phyloP scores from a whole-genome alignment of 768 basidiomycete species.

The Rubroboletus pulcherrimus region DNA sequence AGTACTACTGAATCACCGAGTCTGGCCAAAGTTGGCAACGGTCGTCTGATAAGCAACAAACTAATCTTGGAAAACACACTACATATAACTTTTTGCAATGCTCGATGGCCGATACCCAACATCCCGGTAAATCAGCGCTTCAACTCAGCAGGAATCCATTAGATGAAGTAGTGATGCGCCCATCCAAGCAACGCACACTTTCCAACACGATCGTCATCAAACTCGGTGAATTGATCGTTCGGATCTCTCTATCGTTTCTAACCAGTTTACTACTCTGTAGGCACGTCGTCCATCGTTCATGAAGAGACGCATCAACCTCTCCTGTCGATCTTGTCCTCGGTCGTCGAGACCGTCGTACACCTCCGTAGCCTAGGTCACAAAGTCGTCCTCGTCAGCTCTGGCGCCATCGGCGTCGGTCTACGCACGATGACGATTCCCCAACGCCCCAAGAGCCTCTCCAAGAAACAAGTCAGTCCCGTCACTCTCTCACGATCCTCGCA shows the following conservation, averaged over 20 bases:
- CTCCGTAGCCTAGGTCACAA: slow-evolving; percentile 83
- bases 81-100: neutral
- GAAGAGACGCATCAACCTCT: slow-evolving; percentile 90
- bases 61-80: neutral
- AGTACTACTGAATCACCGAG: neutral
- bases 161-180: slow-evolving; percentile 16
- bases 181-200: slow-evolving; percentile 22
- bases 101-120: slow-evolving; percentile 15
- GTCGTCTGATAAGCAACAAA: neutral
- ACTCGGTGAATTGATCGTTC: slow-evolving; percentile 51
- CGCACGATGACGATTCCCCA: slow-evolving; percentile 84
- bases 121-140: slow-evolving; percentile 2
- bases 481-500: neutral
- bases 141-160: neutral
- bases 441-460: slow-evolving; percentile 78
- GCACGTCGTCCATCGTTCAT: slow-evolving; percentile 95
- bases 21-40: neutral
- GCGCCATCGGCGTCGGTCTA: slow-evolving; percentile 95
- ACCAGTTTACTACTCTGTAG: slow-evolving; percentile 30
- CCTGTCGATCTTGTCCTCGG: slow-evolving; percentile 83
- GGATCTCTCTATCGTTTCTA: neutral
- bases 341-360: slow-evolving; percentile 86
- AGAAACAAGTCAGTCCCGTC: slow-evolving; percentile 74
- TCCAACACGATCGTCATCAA: slow-evolving; percentile 82
- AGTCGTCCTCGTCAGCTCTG: slow-evolving; percentile 93